Evolutionary conservation across 2,329 filamentous ascomycete species (phyloP), one percentile per base, ranked within the genome.

Genomic region (Fusarium sp.): DNA sequence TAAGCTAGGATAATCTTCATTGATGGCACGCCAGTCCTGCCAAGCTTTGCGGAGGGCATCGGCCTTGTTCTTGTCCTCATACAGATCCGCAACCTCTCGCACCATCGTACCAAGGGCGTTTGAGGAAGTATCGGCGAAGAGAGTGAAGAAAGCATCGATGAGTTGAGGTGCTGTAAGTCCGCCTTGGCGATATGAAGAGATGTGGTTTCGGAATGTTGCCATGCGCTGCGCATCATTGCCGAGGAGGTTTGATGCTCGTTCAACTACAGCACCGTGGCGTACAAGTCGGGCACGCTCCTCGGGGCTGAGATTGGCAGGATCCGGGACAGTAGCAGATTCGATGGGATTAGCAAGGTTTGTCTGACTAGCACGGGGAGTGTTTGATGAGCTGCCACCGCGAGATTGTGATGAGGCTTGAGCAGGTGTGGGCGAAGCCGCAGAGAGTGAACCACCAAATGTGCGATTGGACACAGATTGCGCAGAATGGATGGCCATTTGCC

Each of bases 21-120:
- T 97, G 83, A 97, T 96, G 42, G 95, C 95, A 52, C 94, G 94
- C 94, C 96, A 98, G 82, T 98, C 94, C 76, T 94, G 94, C 95
- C 96, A 98, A 3, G 95, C 94, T 77, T 92, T 92, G 32, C 95
- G 89, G 7, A 99, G 85, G 2, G 86, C 87, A 59, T 92, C 91
- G 3, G 90, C 90, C 80, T 97, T 98, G 24, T 82, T 80, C 56
- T 92, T 88, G 75, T 97, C 92, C 76, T 99, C 96, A 77, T 96
- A 98, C 17, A 99, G 90, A 59, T 98, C 96, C 10, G 96, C 93
- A 7, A 98, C 89, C 80, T 99, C 96, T 70, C 96, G 93, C 71
- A 98, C 89, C 2, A 99, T 88, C 32, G 95, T 98, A 20, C 95
- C 95, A 0, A 99, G 86, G 34, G 97, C 93, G 20, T 90, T 89